A percentile compares a stretch with the other conserved stretches of the same genome.
Conservation (phyloP, 225 moss, liverwort and hornwort species). For the Takakia lepidozioides region DNA sequence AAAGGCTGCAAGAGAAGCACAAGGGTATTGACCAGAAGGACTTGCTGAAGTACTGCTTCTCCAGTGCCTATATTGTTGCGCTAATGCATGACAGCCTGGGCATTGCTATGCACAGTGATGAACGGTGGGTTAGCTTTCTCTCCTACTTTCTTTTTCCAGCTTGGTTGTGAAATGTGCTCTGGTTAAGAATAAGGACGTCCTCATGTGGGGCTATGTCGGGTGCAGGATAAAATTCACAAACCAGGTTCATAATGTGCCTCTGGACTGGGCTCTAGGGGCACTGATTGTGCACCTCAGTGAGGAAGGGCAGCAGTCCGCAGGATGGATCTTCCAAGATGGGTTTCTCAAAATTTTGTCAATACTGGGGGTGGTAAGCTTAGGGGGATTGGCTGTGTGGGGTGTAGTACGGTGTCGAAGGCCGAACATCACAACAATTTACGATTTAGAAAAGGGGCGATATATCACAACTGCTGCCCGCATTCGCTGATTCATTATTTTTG, state of each 20-base stretch:
- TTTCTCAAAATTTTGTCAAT: conserved; percentile 39
- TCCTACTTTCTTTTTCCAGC: neutral
- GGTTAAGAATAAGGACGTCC: too few species aligned
- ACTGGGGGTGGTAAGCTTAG: conserved; percentile 37
- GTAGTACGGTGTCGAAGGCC: conserved; percentile 57
- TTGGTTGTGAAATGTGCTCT: too few species aligned
- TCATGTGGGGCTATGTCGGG: neutral
- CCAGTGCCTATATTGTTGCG: conserved; percentile 60
- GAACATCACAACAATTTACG: conserved; percentile 59
- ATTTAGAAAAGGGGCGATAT: conserved; percentile 65
- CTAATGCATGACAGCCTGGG: conserved; percentile 63
- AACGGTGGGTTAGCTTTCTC: conserved; percentile 21
- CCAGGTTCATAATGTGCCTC: conserved; percentile 53
- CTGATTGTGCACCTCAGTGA: conserved; percentile 50
- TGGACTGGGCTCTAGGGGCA: conserved; percentile 67
- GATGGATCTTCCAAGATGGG: conserved; percentile 33
- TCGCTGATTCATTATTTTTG: conserved; percentile 17
- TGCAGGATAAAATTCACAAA: conserved; percentile 51
- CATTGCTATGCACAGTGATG: conserved; percentile 47
- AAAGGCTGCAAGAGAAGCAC: conserved; percentile 30
- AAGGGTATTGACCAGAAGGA: conserved; percentile 34
- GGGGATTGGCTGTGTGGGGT: conserved; percentile 38
- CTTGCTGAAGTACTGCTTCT: conserved; percentile 58
- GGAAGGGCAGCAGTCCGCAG: conserved; percentile 31
- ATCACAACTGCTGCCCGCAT: conserved; percentile 57